These are phyloP conservation scores for Ceratobasidium papillatum DNA, from an alignment of 1,284 basidiomycete genomes.

Conservation along the genomic window DNA sequence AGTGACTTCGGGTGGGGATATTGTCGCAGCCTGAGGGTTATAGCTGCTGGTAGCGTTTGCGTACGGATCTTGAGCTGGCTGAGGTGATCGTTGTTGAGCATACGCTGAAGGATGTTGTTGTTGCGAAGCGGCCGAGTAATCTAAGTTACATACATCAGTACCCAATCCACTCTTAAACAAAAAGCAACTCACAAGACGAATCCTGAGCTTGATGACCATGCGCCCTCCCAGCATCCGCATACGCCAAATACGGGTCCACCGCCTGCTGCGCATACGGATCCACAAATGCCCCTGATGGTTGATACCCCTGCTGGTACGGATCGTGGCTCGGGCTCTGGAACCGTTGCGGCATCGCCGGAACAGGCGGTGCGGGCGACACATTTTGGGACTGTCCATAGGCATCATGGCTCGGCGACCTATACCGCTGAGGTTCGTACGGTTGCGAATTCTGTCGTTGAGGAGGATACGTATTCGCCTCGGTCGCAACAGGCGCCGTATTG, in stretches of 20 bases:
- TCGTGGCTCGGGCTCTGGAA: conserved; percentile 27
- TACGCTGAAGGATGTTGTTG: conserved; percentile 13
- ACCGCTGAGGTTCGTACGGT: conserved; percentile 9
- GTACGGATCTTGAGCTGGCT: conserved; percentile 13
- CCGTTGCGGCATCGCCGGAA: conserved; percentile 6
- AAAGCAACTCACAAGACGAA: conserved; percentile 15
- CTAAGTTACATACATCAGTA: background rate
- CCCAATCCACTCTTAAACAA: background rate
- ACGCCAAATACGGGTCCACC: conserved; percentile 20
- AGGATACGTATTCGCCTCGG: conserved; percentile 25
- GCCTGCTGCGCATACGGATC: conserved; percentile 30
- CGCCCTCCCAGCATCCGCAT: conserved; percentile 1
- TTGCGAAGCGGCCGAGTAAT: conserved; percentile 15
- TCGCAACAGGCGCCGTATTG: conserved; percentile 18
- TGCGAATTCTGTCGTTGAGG: conserved; percentile 19
- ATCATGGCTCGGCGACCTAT: conserved; percentile 11
- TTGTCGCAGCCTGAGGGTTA: conserved; percentile 20
- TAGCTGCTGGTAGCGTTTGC: conserved; percentile 17
- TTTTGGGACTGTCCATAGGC: background rate
- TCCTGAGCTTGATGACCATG: conserved; percentile 7
- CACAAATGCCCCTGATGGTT: background rate
- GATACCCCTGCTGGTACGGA: background rate
- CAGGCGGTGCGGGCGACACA: background rate
- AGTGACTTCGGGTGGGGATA: conserved; percentile 16
- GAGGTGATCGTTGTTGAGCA: conserved; percentile 18